Evolutionary conservation across 2,329 filamentous ascomycete species (phyloP).

Genomic region (Beauveria australis): DNA sequence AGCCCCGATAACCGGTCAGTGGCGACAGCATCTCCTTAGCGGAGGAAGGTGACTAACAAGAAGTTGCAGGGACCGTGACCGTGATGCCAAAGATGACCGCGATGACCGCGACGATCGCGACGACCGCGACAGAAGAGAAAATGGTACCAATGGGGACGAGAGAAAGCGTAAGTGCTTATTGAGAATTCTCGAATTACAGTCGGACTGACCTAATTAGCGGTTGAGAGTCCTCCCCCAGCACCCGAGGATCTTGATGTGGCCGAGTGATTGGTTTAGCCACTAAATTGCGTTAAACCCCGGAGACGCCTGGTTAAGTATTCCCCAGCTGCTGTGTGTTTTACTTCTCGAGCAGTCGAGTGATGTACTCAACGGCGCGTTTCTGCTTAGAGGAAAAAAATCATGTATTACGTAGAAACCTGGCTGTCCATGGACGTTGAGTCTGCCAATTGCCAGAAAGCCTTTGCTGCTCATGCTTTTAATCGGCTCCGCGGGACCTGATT

Average conservation of each 20-base stretch:
- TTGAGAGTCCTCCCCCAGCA: slow-evolving; percentile 72
- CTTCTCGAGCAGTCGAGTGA: neutral
- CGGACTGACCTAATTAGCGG: slow-evolving; percentile 33
- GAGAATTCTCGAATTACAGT: slow-evolving; percentile 11
- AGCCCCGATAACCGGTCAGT: slow-evolving; percentile 55
- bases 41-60: neutral
- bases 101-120: slow-evolving; percentile 52
- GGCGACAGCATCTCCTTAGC: slow-evolving; percentile 6
- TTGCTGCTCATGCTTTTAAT: slow-evolving; percentile 7
- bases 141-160: slow-evolving; percentile 76
- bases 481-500: slow-evolving; percentile 4
- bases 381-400: neutral
- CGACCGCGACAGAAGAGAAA: slow-evolving; percentile 66
- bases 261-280: slow-evolving; percentile 43
- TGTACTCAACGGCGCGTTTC: neutral
- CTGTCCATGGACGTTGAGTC: neutral
- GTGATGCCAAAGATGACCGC: slow-evolving; percentile 55
- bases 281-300: neutral
- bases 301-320: slow-evolving; percentile 7
- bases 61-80: slow-evolving; percentile 40
- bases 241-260: slow-evolving; percentile 96
- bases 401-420: slow-evolving; percentile 11
- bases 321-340: neutral
- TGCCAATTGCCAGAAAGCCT: neutral
- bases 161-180: slow-evolving; percentile 62